Conservation (phyloP, 768 basidiomycete species). For the Cantharellus anzutake region DNA sequence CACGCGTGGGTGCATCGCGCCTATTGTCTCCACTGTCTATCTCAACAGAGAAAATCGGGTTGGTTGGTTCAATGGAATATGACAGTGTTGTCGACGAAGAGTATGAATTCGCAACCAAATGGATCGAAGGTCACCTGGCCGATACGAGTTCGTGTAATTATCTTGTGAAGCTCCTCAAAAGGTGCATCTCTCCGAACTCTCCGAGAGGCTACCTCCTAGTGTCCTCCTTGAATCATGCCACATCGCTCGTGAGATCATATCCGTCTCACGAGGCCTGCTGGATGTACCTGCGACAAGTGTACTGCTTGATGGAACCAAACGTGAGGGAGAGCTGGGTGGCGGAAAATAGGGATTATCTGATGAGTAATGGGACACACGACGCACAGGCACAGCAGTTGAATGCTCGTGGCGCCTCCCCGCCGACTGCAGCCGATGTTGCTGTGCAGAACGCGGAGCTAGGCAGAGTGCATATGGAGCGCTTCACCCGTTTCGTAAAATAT, state of each 20-base stretch:
- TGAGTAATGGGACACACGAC: too few species aligned
- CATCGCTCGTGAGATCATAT: background rate
- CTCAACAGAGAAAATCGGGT: background rate
- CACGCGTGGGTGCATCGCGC: conserved; percentile 4
- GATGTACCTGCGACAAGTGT: background rate
- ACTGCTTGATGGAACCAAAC: background rate
- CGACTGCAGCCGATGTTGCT: too few species aligned
- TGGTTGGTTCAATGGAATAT: background rate
- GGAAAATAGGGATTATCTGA: too few species aligned
- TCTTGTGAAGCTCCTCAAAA: background rate
- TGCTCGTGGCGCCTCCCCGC: too few species aligned
- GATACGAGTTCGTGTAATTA: background rate
- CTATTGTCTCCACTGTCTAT: background rate
- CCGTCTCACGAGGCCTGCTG: background rate
- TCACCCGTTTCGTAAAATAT: too few species aligned
- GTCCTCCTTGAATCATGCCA: background rate
- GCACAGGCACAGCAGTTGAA: too few species aligned
- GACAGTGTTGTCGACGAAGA: background rate
- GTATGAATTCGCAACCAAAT: background rate
- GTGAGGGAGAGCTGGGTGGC: too few species aligned
- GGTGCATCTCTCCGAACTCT: background rate
- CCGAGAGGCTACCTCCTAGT: too few species aligned
- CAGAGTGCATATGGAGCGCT: too few species aligned
- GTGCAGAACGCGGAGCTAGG: too few species aligned
- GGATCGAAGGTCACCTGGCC: conserved; percentile 1